Evolutionary conservation across 1,284 basidiomycete genomes (phyloP).

Genomic region (Neotropicomus parvogracilis): DNA sequence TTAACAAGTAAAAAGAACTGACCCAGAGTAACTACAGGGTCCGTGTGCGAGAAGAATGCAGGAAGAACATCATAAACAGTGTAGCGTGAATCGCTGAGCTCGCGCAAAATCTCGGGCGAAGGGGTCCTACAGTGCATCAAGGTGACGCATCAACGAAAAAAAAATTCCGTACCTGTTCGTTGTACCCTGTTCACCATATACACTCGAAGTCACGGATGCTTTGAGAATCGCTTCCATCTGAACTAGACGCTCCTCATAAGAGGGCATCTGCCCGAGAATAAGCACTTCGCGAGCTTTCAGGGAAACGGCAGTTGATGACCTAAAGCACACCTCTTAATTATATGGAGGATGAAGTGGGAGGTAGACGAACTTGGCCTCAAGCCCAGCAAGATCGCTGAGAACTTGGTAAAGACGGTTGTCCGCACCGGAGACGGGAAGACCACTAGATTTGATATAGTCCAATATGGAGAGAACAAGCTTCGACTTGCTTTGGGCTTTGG

Average conservation of each 20-base stretch:
- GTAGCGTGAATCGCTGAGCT: slow-evolving; percentile 94
- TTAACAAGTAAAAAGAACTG: slow-evolving; percentile 22
- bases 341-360: not conserved
- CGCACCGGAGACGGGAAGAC: slow-evolving; percentile 68
- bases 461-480: slow-evolving; percentile 84
- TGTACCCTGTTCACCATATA: slow-evolving; percentile 83
- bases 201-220: slow-evolving; percentile 79
- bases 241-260: slow-evolving; percentile 87
- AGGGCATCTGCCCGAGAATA: slow-evolving; percentile 94
- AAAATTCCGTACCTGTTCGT: slow-evolving; percentile 51
- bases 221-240: slow-evolving; percentile 97
- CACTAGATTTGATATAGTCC: slow-evolving; percentile 81
- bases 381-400: slow-evolving; percentile 75
- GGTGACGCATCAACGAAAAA: not conserved
- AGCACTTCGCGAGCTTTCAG: slow-evolving; percentile 97
- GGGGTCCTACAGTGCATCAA: slow-evolving; percentile 53
- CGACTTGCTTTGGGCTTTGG: slow-evolving; percentile 91
- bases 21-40: slow-evolving; percentile 84
- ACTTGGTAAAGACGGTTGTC: slow-evolving; percentile 70
- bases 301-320: slow-evolving; percentile 84
- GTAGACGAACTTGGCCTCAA: slow-evolving; percentile 77
- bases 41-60: slow-evolving; percentile 88
- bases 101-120: slow-evolving; percentile 82
- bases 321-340: slow-evolving; percentile 30
- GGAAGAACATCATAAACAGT: slow-evolving; percentile 97